phyloP scores from a whole-genome alignment of 148 eudicot species.

The Vaccinium myrtillus region DNA sequence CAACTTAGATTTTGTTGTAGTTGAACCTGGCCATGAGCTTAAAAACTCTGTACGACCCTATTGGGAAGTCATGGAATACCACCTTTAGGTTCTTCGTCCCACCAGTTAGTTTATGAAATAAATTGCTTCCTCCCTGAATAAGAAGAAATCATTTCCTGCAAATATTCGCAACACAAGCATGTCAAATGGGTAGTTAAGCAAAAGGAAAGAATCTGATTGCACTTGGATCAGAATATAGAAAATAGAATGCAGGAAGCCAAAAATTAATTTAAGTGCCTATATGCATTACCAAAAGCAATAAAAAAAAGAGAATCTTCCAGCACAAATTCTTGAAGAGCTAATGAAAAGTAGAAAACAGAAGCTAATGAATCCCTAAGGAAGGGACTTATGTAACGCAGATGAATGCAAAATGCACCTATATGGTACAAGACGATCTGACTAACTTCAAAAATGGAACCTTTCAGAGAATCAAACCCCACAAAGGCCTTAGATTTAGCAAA shows the following conservation, averaged over 20 bases:
- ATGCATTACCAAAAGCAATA: neutral
- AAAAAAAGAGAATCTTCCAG: neutral
- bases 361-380: neutral
- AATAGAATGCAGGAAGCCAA: neutral
- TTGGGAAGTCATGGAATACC: constrained; percentile 73
- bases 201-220: neutral
- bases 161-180: neutral
- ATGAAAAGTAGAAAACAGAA: neutral
- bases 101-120: constrained; percentile 40
- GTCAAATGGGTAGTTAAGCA: constrained; percentile 7
- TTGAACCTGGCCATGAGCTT: constrained; percentile 70
- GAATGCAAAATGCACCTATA: neutral
- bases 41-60: constrained; percentile 50
- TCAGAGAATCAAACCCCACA: constrained; percentile 1
- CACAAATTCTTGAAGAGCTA: neutral
- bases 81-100: constrained; percentile 37
- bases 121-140: constrained; percentile 50
- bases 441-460: neutral
- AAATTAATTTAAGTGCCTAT: neutral
- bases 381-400: neutral
- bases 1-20: constrained; percentile 51
- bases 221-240: neutral
- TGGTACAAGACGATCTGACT: neutral
- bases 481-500: neutral
- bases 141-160: constrained; percentile 52